These are phyloP conservation scores for Yarrowia yakushimensis DNA, from an alignment of 805 yeast genomes.

Conservation along the genomic window DNA sequence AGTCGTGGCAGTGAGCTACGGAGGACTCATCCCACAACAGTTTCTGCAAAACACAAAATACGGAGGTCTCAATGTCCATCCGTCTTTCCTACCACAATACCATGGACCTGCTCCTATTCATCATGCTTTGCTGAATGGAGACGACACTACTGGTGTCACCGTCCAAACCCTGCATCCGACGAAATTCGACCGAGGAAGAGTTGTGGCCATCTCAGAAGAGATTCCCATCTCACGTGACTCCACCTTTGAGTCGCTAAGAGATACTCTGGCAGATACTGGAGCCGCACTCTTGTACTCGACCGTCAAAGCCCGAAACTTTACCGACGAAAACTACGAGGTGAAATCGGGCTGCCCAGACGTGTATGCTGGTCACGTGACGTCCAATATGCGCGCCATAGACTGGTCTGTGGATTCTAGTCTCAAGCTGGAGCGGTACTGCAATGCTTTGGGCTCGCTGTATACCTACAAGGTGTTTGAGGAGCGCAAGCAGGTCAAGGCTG, in stretches of 20 bases:
- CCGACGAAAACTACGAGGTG: conserved; percentile 1
- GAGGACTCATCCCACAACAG: conserved; percentile 65
- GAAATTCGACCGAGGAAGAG: conserved; percentile 74
- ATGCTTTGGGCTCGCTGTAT: neutral
- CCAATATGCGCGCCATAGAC: conserved; percentile 43
- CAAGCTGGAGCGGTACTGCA: conserved; percentile 8
- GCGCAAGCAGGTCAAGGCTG: conserved; percentile 3
- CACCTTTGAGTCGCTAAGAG: conserved; percentile 46
- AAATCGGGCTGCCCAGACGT: conserved; percentile 40
- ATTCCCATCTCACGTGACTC: conserved; percentile 45
- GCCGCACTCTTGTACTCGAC: conserved; percentile 53
- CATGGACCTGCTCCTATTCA: conserved; percentile 93
- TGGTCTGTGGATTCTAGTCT: conserved; percentile 43
- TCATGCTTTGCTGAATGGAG: conserved; percentile 63
- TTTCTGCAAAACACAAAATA: conserved; percentile 49
- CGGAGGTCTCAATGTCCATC: conserved; percentile 90
- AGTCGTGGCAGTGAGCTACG: conserved; percentile 91
- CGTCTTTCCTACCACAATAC: conserved; percentile 74
- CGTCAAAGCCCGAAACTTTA: conserved; percentile 39
- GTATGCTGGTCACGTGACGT: conserved; percentile 55
- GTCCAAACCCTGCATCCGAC: conserved; percentile 88
- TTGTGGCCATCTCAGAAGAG: conserved; percentile 55
- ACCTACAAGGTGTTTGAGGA: conserved; percentile 4
- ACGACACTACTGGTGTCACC: conserved; percentile 70
- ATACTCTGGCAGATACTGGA: conserved; percentile 57